Conservation (phyloP, 805 yeast species). For the Isabelozyma heimii region DNA sequence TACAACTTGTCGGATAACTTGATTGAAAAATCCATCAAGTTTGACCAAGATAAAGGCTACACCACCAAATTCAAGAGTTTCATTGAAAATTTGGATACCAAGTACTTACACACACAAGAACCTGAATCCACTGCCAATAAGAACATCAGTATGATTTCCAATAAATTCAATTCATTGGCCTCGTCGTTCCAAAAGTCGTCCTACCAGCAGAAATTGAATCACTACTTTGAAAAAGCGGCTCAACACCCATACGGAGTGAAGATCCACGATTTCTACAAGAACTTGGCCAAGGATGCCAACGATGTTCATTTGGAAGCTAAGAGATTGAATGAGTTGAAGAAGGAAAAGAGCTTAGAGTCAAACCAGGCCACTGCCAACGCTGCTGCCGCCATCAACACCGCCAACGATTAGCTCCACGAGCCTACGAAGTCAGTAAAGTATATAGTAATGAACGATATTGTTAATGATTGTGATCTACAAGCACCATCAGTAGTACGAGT, state of each 20-base stretch:
- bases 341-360: constrained; percentile 16
- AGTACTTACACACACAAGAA: constrained; percentile 56
- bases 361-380: constrained; percentile 4
- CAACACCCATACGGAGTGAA: constrained; percentile 52
- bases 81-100: constrained; percentile 51
- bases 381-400: constrained; percentile 6
- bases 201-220: constrained; percentile 32
- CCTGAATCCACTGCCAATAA: constrained; percentile 42
- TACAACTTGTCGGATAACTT: constrained; percentile 63
- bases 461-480: no score
- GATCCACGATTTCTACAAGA: constrained; percentile 59
- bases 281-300: constrained; percentile 51
- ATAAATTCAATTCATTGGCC: constrained; percentile 38
- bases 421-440: neutral
- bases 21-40: constrained; percentile 56
- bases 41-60: constrained; percentile 65
- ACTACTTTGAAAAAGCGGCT: constrained; percentile 48
- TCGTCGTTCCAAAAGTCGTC: constrained; percentile 29
- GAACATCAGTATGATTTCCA: constrained; percentile 35
- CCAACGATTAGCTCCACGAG: constrained; percentile 1
- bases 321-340: constrained; percentile 63
- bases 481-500: no score
- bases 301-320: constrained; percentile 74
- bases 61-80: constrained; percentile 56
- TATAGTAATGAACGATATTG: neutral